Conservation (phyloP, 495 filamentous ascomycete genomes). For the Neurospora sp. region DNA sequence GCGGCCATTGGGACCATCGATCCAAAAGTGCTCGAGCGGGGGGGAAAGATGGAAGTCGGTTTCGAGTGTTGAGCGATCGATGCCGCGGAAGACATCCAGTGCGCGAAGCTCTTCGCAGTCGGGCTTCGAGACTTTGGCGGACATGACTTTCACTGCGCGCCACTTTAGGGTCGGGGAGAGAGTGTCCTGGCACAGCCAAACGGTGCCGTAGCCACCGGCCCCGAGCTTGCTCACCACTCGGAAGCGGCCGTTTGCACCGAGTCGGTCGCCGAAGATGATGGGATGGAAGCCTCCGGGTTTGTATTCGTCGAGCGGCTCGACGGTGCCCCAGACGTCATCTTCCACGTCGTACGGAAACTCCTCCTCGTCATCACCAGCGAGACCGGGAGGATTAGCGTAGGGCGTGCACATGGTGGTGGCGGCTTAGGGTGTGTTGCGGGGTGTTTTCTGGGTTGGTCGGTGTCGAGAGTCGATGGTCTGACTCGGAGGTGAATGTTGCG, state of each 20-base stretch:
- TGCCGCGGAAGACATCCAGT: slow-evolving; percentile 3
- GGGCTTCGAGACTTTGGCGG: slow-evolving; percentile 3
- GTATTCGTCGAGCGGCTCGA: too few relatives aligned
- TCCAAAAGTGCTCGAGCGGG: slow-evolving; percentile 23
- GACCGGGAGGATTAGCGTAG: too few relatives aligned
- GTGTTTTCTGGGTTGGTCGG: neutral
- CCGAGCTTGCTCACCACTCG: slow-evolving; percentile 42
- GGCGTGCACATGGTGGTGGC: too few relatives aligned
- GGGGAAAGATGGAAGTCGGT: neutral
- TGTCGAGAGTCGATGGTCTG: neutral
- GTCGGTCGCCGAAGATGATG: slow-evolving; percentile 34
- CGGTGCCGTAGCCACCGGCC: slow-evolving; percentile 40
- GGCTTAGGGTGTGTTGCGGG: neutral
- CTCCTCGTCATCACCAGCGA: neutral
- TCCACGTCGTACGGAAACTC: neutral
- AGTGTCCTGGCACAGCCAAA: slow-evolving; percentile 45
- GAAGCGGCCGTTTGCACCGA: slow-evolving; percentile 28
- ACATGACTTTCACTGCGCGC: slow-evolving; percentile 20
- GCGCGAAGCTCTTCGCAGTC: slow-evolving; percentile 10
- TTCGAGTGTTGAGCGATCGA: neutral
- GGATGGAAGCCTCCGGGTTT: slow-evolving; percentile 31
- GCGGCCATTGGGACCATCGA: slow-evolving; percentile 30
- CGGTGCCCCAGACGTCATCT: neutral
- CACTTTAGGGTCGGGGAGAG: slow-evolving; percentile 3
- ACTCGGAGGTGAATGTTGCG: too few relatives aligned